phyloP scores from a whole-genome alignment of 352 stramenopile genomes.

The Globisporangium splendens region DNA sequence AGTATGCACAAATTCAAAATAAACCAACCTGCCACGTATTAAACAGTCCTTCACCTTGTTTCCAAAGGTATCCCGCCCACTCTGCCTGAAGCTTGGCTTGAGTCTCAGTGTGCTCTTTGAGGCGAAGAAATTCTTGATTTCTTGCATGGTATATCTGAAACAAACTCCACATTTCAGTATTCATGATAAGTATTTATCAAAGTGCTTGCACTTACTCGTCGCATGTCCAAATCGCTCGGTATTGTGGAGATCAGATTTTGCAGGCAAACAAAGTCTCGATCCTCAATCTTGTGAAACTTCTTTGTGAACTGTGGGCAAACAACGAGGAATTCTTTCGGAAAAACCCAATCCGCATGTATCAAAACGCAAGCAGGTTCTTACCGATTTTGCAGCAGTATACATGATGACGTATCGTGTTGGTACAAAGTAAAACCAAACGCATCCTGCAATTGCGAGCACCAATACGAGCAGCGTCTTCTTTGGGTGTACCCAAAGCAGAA shows the following conservation, averaged over 20 bases:
- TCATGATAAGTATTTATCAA: neutral
- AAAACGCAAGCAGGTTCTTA: constrained; percentile 8
- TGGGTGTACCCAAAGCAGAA: constrained; percentile 38
- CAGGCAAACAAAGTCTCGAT: constrained; percentile 24
- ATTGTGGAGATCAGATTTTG: constrained; percentile 31
- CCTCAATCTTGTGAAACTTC: constrained; percentile 26
- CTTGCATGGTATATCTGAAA: constrained; percentile 26
- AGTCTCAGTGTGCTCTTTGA: constrained; percentile 27
- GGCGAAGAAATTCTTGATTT: constrained; percentile 30
- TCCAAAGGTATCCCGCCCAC: constrained; percentile 27
- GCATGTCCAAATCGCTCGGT: constrained; percentile 31
- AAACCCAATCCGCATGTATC: no score
- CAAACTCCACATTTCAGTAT: neutral
- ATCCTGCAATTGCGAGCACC: constrained; percentile 4
- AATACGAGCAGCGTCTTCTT: constrained; percentile 29
- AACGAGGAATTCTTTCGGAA: no score
- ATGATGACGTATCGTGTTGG: constrained; percentile 25
- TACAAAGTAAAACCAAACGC: constrained; percentile 20
- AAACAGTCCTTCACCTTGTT: constrained; percentile 23
- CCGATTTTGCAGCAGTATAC: constrained; percentile 22
- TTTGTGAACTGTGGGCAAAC: constrained; percentile 39
- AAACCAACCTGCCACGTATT: constrained; percentile 20
- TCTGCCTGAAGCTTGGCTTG: constrained; percentile 31
- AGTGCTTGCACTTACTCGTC: constrained; percentile 11
- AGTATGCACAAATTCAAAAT: no score